Evolutionary conservation across 1,139 yeast genomes (phyloP).

Genomic region (Candida tunisiensis): DNA sequence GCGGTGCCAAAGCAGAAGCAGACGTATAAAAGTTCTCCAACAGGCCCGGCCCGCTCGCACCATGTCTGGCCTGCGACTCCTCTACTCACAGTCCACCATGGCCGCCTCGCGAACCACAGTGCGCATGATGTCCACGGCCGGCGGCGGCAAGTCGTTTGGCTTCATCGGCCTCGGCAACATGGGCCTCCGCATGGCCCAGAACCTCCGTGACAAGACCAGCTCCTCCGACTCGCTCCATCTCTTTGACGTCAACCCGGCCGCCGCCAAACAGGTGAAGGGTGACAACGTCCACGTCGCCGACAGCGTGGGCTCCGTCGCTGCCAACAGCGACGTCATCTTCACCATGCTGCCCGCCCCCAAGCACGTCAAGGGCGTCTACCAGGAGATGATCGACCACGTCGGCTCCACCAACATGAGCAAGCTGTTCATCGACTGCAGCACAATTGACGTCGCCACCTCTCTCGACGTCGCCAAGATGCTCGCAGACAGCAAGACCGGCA

Average conservation of each 20-base stretch:
- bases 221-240: slow-evolving; percentile 27
- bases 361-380: slow-evolving; percentile 31
- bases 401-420: slow-evolving; percentile 19
- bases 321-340: slow-evolving; percentile 21
- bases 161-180: slow-evolving; percentile 44
- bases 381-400: slow-evolving; percentile 34
- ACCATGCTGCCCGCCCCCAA: slow-evolving; percentile 47
- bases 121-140: too few relatives aligned
- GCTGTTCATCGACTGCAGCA: slow-evolving; percentile 28
- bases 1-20: too few relatives aligned
- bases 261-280: slow-evolving; percentile 7
- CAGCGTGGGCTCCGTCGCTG: slow-evolving; percentile 25
- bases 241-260: slow-evolving; percentile 25
- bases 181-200: slow-evolving; percentile 44
- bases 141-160: too few relatives aligned
- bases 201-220: slow-evolving; percentile 27
- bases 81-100: too few relatives aligned
- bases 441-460: slow-evolving; percentile 38
- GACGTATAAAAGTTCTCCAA: too few relatives aligned
- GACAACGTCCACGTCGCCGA: slow-evolving; percentile 7
- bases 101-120: too few relatives aligned
- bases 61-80: too few relatives aligned
- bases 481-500: slow-evolving; percentile 12
- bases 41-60: too few relatives aligned
- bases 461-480: slow-evolving; percentile 16